These are phyloP conservation scores for Trichoderma cornu-damae DNA, from an alignment of 2,329 filamentous ascomycete species.

Conservation along the genomic window DNA sequence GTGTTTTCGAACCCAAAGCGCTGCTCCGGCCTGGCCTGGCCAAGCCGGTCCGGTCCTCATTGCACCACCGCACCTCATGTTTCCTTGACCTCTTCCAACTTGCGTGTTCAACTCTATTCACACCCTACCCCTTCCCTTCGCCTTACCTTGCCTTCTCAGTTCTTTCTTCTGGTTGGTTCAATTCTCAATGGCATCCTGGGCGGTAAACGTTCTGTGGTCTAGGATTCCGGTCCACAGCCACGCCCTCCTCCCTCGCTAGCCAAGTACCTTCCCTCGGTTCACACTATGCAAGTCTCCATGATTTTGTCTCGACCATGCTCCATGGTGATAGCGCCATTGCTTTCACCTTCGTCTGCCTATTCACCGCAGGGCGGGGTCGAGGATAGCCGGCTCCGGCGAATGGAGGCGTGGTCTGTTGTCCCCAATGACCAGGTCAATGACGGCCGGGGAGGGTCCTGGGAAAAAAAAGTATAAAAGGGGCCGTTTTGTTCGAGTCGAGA, in stretches of 20 bases:
- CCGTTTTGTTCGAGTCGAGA: slow-evolving; percentile 42
- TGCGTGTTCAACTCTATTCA: slow-evolving; percentile 20
- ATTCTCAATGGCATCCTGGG: slow-evolving; percentile 9
- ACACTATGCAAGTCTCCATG: slow-evolving; percentile 34
- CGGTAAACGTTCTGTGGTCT: background rate
- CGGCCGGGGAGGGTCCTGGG: slow-evolving; percentile 36
- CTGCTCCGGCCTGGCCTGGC: slow-evolving; percentile 1
- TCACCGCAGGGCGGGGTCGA: slow-evolving; percentile 39
- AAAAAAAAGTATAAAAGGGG: slow-evolving; percentile 63
- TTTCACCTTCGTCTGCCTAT: slow-evolving; percentile 32
- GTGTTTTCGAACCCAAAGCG: background rate
- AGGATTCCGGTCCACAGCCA: slow-evolving; percentile 21
- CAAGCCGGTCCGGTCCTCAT: slow-evolving; percentile 5
- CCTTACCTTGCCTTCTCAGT: slow-evolving; percentile 16
- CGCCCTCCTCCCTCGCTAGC: slow-evolving; percentile 23
- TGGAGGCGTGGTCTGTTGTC: slow-evolving; percentile 42
- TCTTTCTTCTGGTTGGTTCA: slow-evolving; percentile 19
- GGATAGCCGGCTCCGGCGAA: slow-evolving; percentile 36
- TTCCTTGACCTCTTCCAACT: slow-evolving; percentile 14
- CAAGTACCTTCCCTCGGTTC: slow-evolving; percentile 30
- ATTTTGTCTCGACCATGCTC: slow-evolving; percentile 31
- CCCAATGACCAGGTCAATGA: slow-evolving; percentile 33
- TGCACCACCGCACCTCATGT: slow-evolving; percentile 20
- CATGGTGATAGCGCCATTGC: slow-evolving; percentile 29
- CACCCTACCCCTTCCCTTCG: slow-evolving; percentile 24